Percentiles rank a stretch among this genome's conserved stretches.
These are phyloP conservation scores for Ophiostoma pallidulum DNA, from an alignment of 2,329 filamentous ascomycete genomes.

Conservation along the genomic window DNA sequence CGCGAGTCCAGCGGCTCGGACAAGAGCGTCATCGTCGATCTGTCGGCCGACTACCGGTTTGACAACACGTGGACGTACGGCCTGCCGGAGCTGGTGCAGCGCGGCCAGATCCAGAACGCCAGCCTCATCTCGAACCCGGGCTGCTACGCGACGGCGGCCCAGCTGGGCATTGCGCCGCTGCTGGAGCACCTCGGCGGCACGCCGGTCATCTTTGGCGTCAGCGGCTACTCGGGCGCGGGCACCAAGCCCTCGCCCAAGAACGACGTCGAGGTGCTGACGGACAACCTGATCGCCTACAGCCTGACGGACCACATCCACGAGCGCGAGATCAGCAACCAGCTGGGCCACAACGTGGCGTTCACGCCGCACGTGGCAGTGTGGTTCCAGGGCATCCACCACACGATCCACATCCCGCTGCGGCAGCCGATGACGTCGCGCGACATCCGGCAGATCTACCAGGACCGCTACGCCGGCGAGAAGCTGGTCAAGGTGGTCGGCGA, in stretches of 20 bases:
- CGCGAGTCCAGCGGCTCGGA: constrained; percentile 30
- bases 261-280: constrained; percentile 68
- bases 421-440: constrained; percentile 83
- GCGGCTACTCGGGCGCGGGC: constrained; percentile 88
- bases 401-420: constrained; percentile 80
- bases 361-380: constrained; percentile 91
- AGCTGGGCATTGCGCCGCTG: constrained; percentile 78
- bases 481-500: constrained; percentile 89
- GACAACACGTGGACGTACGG: constrained; percentile 80
- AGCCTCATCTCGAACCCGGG: constrained; percentile 86
- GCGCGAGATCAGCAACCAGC: constrained; percentile 72
- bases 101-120: constrained; percentile 65
- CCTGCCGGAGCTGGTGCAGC: constrained; percentile 73
- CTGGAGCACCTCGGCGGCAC: constrained; percentile 65
- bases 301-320: constrained; percentile 94
- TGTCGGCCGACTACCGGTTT: constrained; percentile 96
- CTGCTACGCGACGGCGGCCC: constrained; percentile 89
- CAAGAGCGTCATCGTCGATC: constrained; percentile 74
- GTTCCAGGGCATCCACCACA: constrained; percentile 93
- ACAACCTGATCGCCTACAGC: constrained; percentile 87
- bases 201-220: constrained; percentile 82
- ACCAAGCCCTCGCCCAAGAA: constrained; percentile 94
- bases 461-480: constrained; percentile 90
- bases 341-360: constrained; percentile 66
- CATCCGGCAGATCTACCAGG: constrained; percentile 89